A percentile compares a stretch with the other conserved stretches of the same genome.
Conservation (phyloP, 2,329 filamentous ascomycete genomes). For the Hypoxylon sp. region DNA sequence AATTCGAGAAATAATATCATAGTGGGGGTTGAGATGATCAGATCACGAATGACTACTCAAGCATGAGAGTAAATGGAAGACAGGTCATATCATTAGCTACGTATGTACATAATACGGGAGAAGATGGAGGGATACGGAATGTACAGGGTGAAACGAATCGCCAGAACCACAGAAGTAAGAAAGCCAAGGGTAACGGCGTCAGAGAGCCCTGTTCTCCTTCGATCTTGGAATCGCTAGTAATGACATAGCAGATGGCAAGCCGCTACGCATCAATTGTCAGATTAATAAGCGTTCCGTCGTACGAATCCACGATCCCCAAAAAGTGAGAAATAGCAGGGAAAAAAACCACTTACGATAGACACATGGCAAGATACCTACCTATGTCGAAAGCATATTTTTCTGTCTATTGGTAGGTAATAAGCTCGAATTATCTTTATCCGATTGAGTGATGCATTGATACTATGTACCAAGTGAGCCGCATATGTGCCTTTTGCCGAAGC, state of each 20-base stretch:
- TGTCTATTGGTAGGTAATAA: neutral
- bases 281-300: conserved; percentile 61
- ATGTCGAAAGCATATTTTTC: neutral
- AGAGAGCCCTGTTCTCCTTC: conserved; percentile 71
- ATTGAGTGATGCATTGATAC: conserved; percentile 34
- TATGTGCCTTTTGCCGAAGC: conserved; percentile 1
- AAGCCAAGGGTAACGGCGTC: conserved; percentile 62
- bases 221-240: conserved; percentile 71
- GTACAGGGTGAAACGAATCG: conserved; percentile 77
- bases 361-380: conserved; percentile 28
- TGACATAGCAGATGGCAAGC: conserved; percentile 68
- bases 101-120: conserved; percentile 17
- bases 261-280: conserved; percentile 70
- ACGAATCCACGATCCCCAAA: neutral
- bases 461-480: conserved; percentile 25
- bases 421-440: neutral
- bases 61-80: neutral
- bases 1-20: conserved; percentile 3
- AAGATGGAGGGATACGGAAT: conserved; percentile 53
- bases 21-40: neutral
- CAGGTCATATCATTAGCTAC: conserved; percentile 26
- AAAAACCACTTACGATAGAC: conserved; percentile 47
- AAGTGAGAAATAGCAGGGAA: conserved; percentile 11
- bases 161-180: conserved; percentile 61
- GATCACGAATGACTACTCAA: neutral